These are phyloP conservation scores for Chlamydomonas applanata DNA, from an alignment of 139 green algal species.

Conservation along the genomic window DNA sequence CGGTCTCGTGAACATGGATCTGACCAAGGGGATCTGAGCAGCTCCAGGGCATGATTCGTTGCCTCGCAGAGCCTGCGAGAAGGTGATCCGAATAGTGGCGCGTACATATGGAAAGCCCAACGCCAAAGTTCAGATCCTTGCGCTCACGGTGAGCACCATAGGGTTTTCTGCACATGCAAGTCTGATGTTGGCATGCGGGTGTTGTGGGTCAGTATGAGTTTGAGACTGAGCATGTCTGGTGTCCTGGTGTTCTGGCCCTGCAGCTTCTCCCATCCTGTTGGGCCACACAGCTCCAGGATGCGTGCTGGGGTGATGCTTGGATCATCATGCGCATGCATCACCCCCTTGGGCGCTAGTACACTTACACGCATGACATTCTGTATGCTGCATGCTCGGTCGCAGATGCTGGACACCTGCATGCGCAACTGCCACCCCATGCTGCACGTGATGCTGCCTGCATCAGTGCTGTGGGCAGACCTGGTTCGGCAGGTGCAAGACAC, in stretches of 20 bases:
- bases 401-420: conserved; percentile 60
- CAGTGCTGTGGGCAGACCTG: conserved; percentile 51
- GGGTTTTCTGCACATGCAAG: not conserved
- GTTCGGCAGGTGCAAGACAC: conserved; percentile 35
- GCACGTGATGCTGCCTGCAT: conserved; percentile 37
- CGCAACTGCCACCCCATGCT: conserved; percentile 58
- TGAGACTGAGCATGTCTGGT: too few relatives aligned
- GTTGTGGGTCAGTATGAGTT: too few relatives aligned
- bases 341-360: too few relatives aligned
- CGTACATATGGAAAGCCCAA: conserved; percentile 26
- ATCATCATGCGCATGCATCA: too few relatives aligned
- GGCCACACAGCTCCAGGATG: too few relatives aligned
- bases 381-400: too few relatives aligned
- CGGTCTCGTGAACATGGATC: not conserved
- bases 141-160: conserved; percentile 35
- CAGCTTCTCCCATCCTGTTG: too few relatives aligned
- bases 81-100: conserved; percentile 30
- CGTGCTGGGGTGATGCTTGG: too few relatives aligned
- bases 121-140: conserved; percentile 49
- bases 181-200: not conserved
- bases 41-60: not conserved
- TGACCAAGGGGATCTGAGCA: not conserved
- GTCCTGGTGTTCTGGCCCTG: too few relatives aligned
- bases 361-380: too few relatives aligned
- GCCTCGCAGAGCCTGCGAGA: conserved; percentile 10